Evolutionary conservation across 1,284 basidiomycete genomes (phyloP), one percentile per base, ranked within the genome.

Genomic region (Leccinum laetum): DNA sequence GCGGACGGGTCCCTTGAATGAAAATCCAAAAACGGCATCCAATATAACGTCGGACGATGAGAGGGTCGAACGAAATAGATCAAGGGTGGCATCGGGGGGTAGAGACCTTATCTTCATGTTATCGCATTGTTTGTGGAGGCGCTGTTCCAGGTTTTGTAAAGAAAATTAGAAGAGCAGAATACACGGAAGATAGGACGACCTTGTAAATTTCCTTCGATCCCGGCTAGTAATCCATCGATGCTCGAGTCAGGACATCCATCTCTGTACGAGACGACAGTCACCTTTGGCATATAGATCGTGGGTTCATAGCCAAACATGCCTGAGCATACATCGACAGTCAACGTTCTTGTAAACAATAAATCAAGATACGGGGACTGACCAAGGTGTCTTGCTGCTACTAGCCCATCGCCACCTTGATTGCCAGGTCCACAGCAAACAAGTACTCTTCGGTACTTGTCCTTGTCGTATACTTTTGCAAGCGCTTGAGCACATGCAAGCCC

Each of bases 11-110:
- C 86, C 92, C 70, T 92, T 84, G 86, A 99, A 99, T 1, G 95
- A 98, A 81, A 99, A 99, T 4, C 98, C 97, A 71, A 99, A 99
- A 68, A 99, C 93, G 9, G 96, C 94, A 75, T 99, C 98, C 58
- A 99, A 83, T 16, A 99, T 85, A 37, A 98, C 89, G 77, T 99
- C 95, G 1, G 89, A 86, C 21, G 84, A 80, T 5, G 78, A 72
- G 6, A 97, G 80, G 0, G 86, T 86, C 32, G 79, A 73, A 44
- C 77, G 75, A 8, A 93, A 81, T n/a, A 81, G 70, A n/a, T 80
- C 76, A 18, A 78, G 70, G 58, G 87, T 85, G 18, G 79, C 77
- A 4, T 84, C 79, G 14, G 84, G 81, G 1, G 84, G 81, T 52
- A 95, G 75, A 7, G 90, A 86, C 2, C 83, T 84, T 65, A 99